Evolutionary conservation across 495 filamentous ascomycete species (phyloP), one percentile per base, ranked within the genome.

Genomic region (Xylaria cubensis): DNA sequence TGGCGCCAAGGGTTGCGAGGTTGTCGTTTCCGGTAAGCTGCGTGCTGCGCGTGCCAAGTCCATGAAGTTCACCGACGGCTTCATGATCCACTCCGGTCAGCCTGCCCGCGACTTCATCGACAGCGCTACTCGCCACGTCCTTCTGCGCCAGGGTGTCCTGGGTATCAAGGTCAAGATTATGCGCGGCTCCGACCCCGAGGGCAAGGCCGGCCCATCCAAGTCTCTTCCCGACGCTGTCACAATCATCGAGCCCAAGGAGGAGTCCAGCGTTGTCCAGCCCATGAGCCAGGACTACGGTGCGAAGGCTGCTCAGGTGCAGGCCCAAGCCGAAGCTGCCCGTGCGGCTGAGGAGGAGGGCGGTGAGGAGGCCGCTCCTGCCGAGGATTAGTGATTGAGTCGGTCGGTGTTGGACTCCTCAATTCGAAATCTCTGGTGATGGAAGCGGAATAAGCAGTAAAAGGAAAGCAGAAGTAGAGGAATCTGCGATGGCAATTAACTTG

Each of bases 161-260:
- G 96, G 96, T 87, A 98, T 99, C 90, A 99, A 99, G 90, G 96
- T 99, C 83, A 99, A 99, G 94, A 99, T 99, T 88, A 99, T 99
- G 96, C 96, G 96, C 84, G 97, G 97, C 81, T 96, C 92, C 80
- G 96, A 99, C 88, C 96, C 97, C 81, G 96, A 99, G 88, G 95
- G 95, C 90, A 99, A 99, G 91, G 89, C 92, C 80, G 97, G 97
- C 75, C 94, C 95, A 74, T 91, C 93, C 85, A 98, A 98, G 89
- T 92, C 94, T 76, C 92, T 99, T 70, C 96, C 96, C 75, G 96
- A 99, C 86, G 93, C 94, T 82, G 96, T 99, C 83, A 98, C 94
- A 81, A 94, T 99, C 87, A 97, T 98, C 85, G 97, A 98, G 90
- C 96, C 96, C 85, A 99, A 99, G 92, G 96, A 98, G 86, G 96